Base-by-base conservation (phyloP, 2,329 filamentous ascomycete genomes). In the Cladophialophora carrionii region DNA sequence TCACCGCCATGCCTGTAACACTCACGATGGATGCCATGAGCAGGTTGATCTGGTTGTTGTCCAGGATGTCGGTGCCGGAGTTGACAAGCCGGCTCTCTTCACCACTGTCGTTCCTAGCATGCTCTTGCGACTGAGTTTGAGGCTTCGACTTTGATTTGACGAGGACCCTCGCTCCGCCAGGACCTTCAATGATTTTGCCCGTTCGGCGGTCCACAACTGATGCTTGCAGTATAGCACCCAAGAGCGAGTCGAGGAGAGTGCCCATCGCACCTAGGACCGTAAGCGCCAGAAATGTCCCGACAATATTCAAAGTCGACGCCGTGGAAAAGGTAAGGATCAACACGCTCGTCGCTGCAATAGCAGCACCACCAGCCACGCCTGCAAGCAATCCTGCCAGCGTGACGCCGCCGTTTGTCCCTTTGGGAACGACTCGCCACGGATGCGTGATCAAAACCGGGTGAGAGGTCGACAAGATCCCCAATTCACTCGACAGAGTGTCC, bases 31-130 rank as follows among this genome's bases (percentile, higher is more conserved):
- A 83, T 0, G 94, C 93, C 94, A 97, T 98, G 63, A 94, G 76
- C 64, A 97, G 86, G 76, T 99, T 99, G 72, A 99, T 92, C 61
- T 91, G 90, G 76, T 99, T 99, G 77, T 99, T 99, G 77, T 96
- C 92, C 63, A 99, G 81, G 67, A 96, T 76, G 75, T 96, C 85
- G 79, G 82, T 57, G 75, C 87, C 92, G 71, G 82, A 89, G 77
- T 90, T 87, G 6, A 88, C 78, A 4, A 87, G 79, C 20, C 89
- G 81, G 66, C 88, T 85, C 72, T 68, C 55, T 65, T 56, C 73
- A 68, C 7, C 80, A 10, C 48, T 60, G 6, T n/a, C 9, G 17
- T 20, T 60, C 6, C 60, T 57, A 53, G 62, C 46, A 34, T n/a
- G 56, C 10, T 29, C 56, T 12, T 65, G 54, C 17, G 48, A 34